phyloP scores from a whole-genome alignment of 1,284 basidiomycete species.

The Prillingera fragicola region DNA sequence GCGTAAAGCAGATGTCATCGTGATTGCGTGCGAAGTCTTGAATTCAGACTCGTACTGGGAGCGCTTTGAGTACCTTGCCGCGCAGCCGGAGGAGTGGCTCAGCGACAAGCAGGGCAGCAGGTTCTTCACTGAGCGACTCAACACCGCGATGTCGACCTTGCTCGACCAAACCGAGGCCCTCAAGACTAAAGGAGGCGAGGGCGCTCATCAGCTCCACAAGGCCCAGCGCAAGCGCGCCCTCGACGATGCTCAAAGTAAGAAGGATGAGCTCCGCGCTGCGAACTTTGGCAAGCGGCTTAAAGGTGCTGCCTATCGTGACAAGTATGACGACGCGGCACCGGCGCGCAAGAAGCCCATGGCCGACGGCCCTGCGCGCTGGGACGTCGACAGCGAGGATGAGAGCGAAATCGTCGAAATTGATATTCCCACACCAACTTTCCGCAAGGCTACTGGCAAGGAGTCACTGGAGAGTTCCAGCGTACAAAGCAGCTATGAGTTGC shows the following conservation, averaged over 20 bases:
- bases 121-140: conserved; percentile 77
- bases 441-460: conserved; percentile 22
- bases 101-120: conserved; percentile 59
- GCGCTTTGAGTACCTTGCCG: conserved; percentile 54
- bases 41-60: conserved; percentile 66
- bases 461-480: conserved; percentile 54
- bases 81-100: conserved; percentile 44
- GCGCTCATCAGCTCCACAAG: conserved; percentile 61
- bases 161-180: conserved; percentile 62
- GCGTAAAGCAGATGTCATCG: conserved; percentile 75
- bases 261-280: conserved; percentile 34
- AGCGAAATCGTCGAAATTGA: conserved; percentile 15
- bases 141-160: conserved; percentile 58
- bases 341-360: conserved; percentile 53
- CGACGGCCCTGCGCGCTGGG: conserved; percentile 27
- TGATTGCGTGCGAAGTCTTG: conserved; percentile 81
- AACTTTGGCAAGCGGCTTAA: conserved; percentile 44
- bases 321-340: conserved; percentile 28
- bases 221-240: conserved; percentile 48
- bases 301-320: conserved; percentile 41
- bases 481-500: conserved; percentile 66
- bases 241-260: conserved; percentile 34
- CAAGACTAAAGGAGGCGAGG: conserved; percentile 55
- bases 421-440: conserved; percentile 31
- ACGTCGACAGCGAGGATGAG: conserved; percentile 39